A percentile compares a stretch with the other conserved stretches of the same genome.
Evolutionary conservation across 1,284 basidiomycete genomes (phyloP).

Genomic region (Ceratobasidium sp.): DNA sequence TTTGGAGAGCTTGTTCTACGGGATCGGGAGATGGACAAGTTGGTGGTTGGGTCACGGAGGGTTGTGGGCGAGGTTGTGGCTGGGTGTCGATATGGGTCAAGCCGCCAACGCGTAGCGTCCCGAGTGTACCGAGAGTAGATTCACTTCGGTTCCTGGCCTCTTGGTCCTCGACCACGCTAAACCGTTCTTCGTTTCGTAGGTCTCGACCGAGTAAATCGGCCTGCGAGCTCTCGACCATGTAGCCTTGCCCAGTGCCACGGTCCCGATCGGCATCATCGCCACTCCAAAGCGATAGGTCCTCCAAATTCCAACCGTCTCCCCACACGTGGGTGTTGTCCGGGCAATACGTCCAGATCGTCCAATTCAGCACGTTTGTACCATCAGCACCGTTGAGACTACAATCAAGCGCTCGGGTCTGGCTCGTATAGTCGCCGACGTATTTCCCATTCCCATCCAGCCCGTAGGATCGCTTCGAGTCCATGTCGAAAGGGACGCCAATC

Average conservation of each 20-base stretch:
- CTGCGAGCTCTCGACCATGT: slow-evolving; percentile 47
- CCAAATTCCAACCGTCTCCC: slow-evolving; percentile 97
- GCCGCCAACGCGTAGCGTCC: slow-evolving; percentile 49
- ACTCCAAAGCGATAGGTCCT: slow-evolving; percentile 93
- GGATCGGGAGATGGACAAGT: slow-evolving; percentile 20
- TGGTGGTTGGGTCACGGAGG: background rate
- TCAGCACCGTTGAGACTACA: slow-evolving; percentile 92
- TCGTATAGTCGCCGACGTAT: slow-evolving; percentile 79
- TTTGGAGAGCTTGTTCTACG: background rate
- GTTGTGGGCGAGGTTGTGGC: slow-evolving; percentile 5
- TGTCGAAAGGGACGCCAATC: slow-evolving; percentile 93
- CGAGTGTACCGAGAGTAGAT: slow-evolving; percentile 33
- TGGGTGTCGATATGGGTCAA: slow-evolving; percentile 53
- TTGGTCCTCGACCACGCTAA: slow-evolving; percentile 43
- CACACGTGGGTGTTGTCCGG: slow-evolving; percentile 82
- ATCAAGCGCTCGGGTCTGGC: slow-evolving; percentile 89
- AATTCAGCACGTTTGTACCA: slow-evolving; percentile 83
- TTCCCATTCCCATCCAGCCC: slow-evolving; percentile 76
- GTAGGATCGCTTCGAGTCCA: slow-evolving; percentile 86
- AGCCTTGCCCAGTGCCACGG: slow-evolving; percentile 45
- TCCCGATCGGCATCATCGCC: slow-evolving; percentile 70
- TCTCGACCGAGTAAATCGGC: slow-evolving; percentile 52
- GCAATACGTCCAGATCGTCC: slow-evolving; percentile 93
- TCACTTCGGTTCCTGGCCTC: slow-evolving; percentile 28
- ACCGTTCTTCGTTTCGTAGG: slow-evolving; percentile 52